A percentile compares a stretch with the other conserved stretches of the same genome.
Conservation (phyloP, 1,139 yeast genomes). For the Suhomyces atakaporum region DNA sequence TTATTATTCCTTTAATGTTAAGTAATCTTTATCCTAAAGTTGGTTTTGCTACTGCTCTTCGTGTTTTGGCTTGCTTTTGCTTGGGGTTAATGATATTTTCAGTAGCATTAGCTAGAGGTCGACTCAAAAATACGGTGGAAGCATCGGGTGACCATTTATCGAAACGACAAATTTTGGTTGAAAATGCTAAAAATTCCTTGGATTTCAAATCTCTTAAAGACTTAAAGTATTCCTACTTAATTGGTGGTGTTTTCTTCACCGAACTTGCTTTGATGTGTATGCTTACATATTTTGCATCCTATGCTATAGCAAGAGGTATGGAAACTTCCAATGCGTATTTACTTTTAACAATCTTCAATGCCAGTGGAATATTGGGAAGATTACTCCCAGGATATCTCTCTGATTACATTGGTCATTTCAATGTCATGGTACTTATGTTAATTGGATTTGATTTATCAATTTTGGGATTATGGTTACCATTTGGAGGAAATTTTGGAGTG, state of each 20-base stretch:
- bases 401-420: constrained; percentile 41
- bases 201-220: constrained; percentile 28
- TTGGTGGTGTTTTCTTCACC: constrained; percentile 43
- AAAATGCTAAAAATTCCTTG: constrained; percentile 20
- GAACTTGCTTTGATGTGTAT: constrained; percentile 59
- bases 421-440: constrained; percentile 41
- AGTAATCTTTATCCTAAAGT: constrained; percentile 31
- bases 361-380: constrained; percentile 42
- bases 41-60: constrained; percentile 40
- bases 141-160: constrained; percentile 4
- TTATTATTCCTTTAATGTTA: constrained; percentile 37
- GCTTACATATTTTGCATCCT: constrained; percentile 46
- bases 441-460: constrained; percentile 33
- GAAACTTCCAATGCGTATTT: constrained; percentile 38
- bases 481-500: constrained; percentile 33
- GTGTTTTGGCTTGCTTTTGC: constrained; percentile 37
- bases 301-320: constrained; percentile 44
- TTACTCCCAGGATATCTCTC: constrained; percentile 41
- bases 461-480: constrained; percentile 41
- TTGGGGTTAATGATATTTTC: constrained; percentile 30
- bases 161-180: constrained; percentile 5
- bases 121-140: constrained; percentile 1
- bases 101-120: constrained; percentile 30
- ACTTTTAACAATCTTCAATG: constrained; percentile 42
- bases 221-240: constrained; percentile 29